Conservation (phyloP, 805 yeast species). For the Metschnikowia kofuensis region DNA sequence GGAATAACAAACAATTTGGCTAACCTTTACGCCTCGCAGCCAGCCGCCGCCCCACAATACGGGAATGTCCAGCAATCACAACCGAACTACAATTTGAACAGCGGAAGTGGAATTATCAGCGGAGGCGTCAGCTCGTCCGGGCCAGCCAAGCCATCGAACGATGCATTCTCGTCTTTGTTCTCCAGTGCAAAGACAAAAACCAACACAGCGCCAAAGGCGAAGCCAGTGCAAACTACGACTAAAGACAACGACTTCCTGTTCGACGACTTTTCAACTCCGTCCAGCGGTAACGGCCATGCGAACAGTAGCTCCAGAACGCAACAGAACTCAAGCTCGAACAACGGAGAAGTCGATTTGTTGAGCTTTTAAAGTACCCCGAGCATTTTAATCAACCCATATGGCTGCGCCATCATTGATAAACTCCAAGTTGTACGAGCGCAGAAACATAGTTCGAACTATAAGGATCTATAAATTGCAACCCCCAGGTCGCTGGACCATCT, state of each 20-base stretch:
- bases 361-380: slow-evolving; percentile 32
- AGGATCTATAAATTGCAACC: too few species aligned
- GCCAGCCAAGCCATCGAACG: slow-evolving; percentile 45
- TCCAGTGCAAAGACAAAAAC: slow-evolving; percentile 56
- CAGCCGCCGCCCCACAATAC: slow-evolving; percentile 9
- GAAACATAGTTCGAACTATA: too few species aligned
- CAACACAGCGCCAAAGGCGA: slow-evolving; percentile 10
- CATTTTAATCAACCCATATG: too few species aligned
- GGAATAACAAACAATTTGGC: slow-evolving; percentile 24
- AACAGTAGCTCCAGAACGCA: slow-evolving; percentile 1
- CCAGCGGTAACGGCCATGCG: neutral
- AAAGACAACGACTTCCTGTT: slow-evolving; percentile 27
- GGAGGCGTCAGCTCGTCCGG: slow-evolving; percentile 30
- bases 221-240: slow-evolving; percentile 9
- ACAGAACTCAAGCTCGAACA: slow-evolving; percentile 7
- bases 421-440: too few species aligned
- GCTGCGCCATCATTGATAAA: too few species aligned
- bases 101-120: neutral
- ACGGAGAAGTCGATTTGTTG: slow-evolving; percentile 48
- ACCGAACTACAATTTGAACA: slow-evolving; percentile 9
- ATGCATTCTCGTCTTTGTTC: slow-evolving; percentile 72
- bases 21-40: slow-evolving; percentile 26
- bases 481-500: too few species aligned
- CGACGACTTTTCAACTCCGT: slow-evolving; percentile 28
- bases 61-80: slow-evolving; percentile 11